A percentile compares a stretch with the other conserved stretches of the same genome.
Conservation (phyloP, 2,329 filamentous ascomycete genomes). For the Diaporthe sp. region DNA sequence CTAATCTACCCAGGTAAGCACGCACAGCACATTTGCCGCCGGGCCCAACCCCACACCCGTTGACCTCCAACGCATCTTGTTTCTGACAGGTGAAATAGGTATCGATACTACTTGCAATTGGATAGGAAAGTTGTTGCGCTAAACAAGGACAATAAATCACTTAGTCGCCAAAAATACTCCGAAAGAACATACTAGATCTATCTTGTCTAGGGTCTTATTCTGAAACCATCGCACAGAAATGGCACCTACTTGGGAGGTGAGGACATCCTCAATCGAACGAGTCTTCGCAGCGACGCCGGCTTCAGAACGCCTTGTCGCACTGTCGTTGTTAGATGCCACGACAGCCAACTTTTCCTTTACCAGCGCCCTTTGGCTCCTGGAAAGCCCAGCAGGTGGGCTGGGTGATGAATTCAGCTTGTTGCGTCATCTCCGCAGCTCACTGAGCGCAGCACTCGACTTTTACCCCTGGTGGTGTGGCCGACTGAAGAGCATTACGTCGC, state of each 20-base stretch:
- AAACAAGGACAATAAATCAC: background rate
- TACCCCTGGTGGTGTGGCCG: slow-evolving; percentile 11
- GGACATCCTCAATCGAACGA: background rate
- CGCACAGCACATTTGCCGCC: background rate
- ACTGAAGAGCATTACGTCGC: background rate
- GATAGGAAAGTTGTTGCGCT: background rate
- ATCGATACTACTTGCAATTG: background rate
- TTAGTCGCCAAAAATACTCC: background rate
- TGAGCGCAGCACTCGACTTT: background rate
- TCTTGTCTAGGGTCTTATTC: slow-evolving; percentile 4
- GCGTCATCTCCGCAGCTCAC: background rate
- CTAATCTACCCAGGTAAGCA: background rate
- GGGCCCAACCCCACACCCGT: background rate
- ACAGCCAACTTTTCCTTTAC: slow-evolving; percentile 18
- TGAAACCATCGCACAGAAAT: background rate
- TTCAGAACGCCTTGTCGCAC: background rate
- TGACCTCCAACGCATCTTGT: background rate
- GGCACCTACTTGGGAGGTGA: background rate
- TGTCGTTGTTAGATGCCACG: slow-evolving; percentile 7
- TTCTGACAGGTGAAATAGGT: background rate
- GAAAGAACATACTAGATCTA: background rate
- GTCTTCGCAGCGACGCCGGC: background rate
- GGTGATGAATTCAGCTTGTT: background rate
- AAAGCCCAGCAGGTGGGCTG: background rate
- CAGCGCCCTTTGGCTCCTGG: slow-evolving; percentile 15